A percentile compares a stretch with the other conserved stretches of the same genome.
phyloP scores from a whole-genome alignment of 441 rosid genomes.

The Brassica balearica region DNA sequence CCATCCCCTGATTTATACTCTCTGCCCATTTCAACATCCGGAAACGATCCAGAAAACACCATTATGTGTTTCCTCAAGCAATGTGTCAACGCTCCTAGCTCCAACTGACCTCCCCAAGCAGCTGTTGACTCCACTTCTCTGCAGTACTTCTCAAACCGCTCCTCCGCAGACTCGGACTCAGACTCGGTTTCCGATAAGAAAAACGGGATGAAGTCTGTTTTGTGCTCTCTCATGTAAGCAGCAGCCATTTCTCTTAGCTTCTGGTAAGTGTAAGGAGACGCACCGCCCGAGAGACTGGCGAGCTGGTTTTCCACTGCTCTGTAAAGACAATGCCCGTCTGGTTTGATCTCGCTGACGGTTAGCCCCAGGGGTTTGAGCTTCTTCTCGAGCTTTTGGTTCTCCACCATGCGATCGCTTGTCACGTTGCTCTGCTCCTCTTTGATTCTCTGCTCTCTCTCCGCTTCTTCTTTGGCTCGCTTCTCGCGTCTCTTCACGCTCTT shows the following conservation, averaged over 20 bases:
- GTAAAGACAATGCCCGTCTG: constrained; percentile 71
- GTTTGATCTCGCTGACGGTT: constrained; percentile 70
- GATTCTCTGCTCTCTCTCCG: constrained; percentile 84
- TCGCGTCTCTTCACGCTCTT: constrained; percentile 80
- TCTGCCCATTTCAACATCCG: constrained; percentile 95
- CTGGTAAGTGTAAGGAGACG: constrained; percentile 69
- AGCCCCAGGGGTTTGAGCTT: constrained; percentile 82
- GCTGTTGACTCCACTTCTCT: constrained; percentile 83
- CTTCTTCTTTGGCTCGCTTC: constrained; percentile 92
- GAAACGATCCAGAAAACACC: constrained; percentile 86
- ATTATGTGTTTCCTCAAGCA: constrained; percentile 67
- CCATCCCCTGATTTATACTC: constrained; percentile 61
- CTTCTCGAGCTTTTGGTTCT: constrained; percentile 64
- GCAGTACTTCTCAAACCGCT: constrained; percentile 81
- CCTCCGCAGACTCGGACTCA: constrained; percentile 51
- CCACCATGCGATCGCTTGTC: constrained; percentile 69
- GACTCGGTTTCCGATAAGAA: constrained; percentile 62
- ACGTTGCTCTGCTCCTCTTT: constrained; percentile 85
- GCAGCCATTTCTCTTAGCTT: constrained; percentile 84
- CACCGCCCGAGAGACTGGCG: constrained; percentile 52
- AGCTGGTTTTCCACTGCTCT: constrained; percentile 91
- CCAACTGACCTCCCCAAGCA: constrained; percentile 92
- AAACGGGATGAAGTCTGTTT: constrained; percentile 66
- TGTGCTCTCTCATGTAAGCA: constrained; percentile 75
- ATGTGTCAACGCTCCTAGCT: constrained; percentile 85